Evolutionary conservation across 2,329 filamentous ascomycete genomes (phyloP), one percentile per base, ranked within the genome.

Genomic region (Xylaria sp.): DNA sequence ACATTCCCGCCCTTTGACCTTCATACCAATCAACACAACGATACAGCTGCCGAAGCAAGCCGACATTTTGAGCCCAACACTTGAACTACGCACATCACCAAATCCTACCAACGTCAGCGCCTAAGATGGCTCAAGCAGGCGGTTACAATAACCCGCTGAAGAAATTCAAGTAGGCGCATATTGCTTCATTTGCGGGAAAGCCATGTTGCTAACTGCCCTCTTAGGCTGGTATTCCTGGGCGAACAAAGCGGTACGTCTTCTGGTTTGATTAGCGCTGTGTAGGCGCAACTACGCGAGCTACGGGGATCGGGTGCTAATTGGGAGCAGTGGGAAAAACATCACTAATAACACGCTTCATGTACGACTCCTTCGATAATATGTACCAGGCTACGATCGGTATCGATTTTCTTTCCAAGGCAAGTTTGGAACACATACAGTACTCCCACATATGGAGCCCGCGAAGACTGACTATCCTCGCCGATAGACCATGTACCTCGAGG

Each of bases 341-440:
- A 71, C 85, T 99, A 77, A 99, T 99, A 81, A 99, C 96, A 74
- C 91, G 96, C 73, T 99, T 99, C 87, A 99, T 99, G 96, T 99
- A 99, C 87, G 96, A 99, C 83, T 98, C 96, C 57, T 99, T 99
- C 86, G 96, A 99, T 86, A 98, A 97, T 84, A 98, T 95, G 87
- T 99, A 99, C 85, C 96, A 99, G 84, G 96, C 96, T 66, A 99
- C 96, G 47, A 98, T 99, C 79, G 96, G 96, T 79, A 99, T 99
- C 84, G 96, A 99, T 84, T 99, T 99, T 80, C 89, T 99, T 75
- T 98, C 94, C 78, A 99, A 99, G 91, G 93, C 93, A 86, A 80
- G 82, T 70, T 6, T 40, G 23, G 60, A 44, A 37, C 51, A 16
- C 37, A 29, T 12, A 12, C 37, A 16, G 40, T 18, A 42, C 23